These are phyloP conservation scores for Salmacisia buchloeana DNA, from an alignment of 1,284 basidiomycete species.

Conservation along the genomic window DNA sequence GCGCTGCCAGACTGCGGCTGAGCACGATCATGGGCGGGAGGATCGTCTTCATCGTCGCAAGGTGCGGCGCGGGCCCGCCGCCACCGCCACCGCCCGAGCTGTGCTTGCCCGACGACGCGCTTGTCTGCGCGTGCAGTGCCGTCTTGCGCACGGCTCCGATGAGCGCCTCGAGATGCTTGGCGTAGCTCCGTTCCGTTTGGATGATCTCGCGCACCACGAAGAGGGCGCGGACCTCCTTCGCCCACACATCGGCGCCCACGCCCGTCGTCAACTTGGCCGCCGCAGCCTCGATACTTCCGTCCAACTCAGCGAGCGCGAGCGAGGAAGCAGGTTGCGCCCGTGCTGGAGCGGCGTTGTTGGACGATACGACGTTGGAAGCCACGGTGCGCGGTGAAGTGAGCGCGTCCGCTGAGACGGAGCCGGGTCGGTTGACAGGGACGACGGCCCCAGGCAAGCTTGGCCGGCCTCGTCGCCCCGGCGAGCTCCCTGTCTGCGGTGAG, in stretches of 20 bases:
- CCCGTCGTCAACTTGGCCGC: conserved; percentile 17
- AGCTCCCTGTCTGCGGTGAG: too few relatives aligned
- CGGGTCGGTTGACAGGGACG: too few relatives aligned
- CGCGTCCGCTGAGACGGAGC: too few relatives aligned
- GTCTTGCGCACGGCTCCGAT: conserved; percentile 32
- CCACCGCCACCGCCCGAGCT: neutral
- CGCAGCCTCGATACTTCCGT: conserved; percentile 2
- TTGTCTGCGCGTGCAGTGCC: conserved; percentile 12
- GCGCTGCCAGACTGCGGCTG: conserved; percentile 38
- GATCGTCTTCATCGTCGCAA: conserved; percentile 31
- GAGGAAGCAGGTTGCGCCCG: neutral
- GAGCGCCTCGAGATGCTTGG: conserved; percentile 37
- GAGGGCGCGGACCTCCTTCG: conserved; percentile 44
- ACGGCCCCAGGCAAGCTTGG: too few relatives aligned
- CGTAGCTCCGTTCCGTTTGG: conserved; percentile 46
- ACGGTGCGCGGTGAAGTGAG: too few relatives aligned
- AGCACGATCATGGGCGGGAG: conserved; percentile 44
- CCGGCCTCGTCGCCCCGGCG: too few relatives aligned
- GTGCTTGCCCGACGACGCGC: neutral
- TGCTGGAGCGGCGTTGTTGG: neutral
- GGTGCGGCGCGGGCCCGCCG: conserved; percentile 23
- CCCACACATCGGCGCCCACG: conserved; percentile 45
- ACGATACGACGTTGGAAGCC: neutral
- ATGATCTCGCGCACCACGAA: conserved; percentile 48
- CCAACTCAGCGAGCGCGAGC: neutral